Evolutionary conservation across 257 asterid species (phyloP), one percentile per base, ranked within the genome.

Genomic region (Apocynum venetum): DNA sequence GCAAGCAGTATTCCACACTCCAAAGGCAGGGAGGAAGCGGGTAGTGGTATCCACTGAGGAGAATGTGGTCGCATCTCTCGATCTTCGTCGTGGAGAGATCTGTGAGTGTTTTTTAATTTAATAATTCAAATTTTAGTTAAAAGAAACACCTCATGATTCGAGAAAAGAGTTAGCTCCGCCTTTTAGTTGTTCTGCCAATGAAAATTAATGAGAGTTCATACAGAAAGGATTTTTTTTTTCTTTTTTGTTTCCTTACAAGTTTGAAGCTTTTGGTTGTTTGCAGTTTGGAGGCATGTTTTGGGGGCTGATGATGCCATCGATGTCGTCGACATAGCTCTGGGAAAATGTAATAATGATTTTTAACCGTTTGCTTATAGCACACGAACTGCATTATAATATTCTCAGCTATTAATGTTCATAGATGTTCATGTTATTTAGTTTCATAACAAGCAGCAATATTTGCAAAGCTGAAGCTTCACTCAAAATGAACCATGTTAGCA

Each of bases 221-320:
- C 3, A 31, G 9, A 31, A 9, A 56, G 46, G 31, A 25, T 25
- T 25, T 75, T 49, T 48, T 71, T 53, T 1, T 15, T 56, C 35
- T 47, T 35, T 57, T n/a, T 7, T 10, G 31, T 25, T 25, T 25
- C 31, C 67, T 14, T 60, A 47, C 57, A 46, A 31, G 2, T 59
- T 67, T 44, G 36, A 40, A 12, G 10, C 14, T 72, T 77, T 80
- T 80, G 57, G 52, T 81, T 68, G 74, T 52, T 70, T 86, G 96
- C 91, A 96, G 99, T 91, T 86, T 96, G 99, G 99, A 87, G 99
- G 92, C 99, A 89, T 85, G 87, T 90, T 81, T 85, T 93, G 92
- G 99, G 97, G 81, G 87, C 88, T 56, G 86, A 85, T 44, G 99
- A 93, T 66, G 82, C 81, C 56, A 83, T 96, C 74, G 97, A 96